These are phyloP conservation scores for Raffaelea deltoideospora DNA, from an alignment of 2,329 filamentous ascomycete species.

Conservation along the genomic window DNA sequence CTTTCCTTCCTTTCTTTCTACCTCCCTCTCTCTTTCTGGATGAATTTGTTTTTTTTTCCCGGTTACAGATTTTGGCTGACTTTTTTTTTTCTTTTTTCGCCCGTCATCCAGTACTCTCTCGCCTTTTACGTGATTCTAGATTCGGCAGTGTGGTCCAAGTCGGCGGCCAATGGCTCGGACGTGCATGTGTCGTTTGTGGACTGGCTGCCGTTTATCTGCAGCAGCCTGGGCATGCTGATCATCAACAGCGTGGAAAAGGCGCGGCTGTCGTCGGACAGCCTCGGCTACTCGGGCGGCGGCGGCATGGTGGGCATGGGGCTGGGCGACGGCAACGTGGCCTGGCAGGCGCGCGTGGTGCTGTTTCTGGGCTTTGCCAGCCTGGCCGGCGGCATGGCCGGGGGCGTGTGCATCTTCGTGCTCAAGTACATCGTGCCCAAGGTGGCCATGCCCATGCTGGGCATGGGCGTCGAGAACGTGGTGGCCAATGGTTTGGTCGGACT, in stretches of 20 bases:
- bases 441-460: slow-evolving; percentile 42
- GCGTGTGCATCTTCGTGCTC: slow-evolving; percentile 52
- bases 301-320: slow-evolving; percentile 5
- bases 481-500: slow-evolving; percentile 48
- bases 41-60: too few relatives aligned
- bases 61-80: too few relatives aligned
- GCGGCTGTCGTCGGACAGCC: slow-evolving; percentile 46
- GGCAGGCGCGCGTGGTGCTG: slow-evolving; percentile 53
- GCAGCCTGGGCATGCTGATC: slow-evolving; percentile 52
- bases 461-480: slow-evolving; percentile 53
- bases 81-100: neutral
- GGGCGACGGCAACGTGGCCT: slow-evolving; percentile 38
- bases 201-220: slow-evolving; percentile 56
- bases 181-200: slow-evolving; percentile 52
- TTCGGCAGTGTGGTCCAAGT: slow-evolving; percentile 51
- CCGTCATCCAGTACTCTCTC: slow-evolving; percentile 41
- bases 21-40: neutral
- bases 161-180: slow-evolving; percentile 40
- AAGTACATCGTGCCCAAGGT: slow-evolving; percentile 45
- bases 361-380: slow-evolving; percentile 52
- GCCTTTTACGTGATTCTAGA: slow-evolving; percentile 57
- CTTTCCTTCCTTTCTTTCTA: neutral
- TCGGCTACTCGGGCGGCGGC: slow-evolving; percentile 38
- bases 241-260: slow-evolving; percentile 57
- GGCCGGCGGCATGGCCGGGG: slow-evolving; percentile 53